Base-by-base conservation (phyloP, 306 rosid genomes). In the Medicago arabica region DNA sequence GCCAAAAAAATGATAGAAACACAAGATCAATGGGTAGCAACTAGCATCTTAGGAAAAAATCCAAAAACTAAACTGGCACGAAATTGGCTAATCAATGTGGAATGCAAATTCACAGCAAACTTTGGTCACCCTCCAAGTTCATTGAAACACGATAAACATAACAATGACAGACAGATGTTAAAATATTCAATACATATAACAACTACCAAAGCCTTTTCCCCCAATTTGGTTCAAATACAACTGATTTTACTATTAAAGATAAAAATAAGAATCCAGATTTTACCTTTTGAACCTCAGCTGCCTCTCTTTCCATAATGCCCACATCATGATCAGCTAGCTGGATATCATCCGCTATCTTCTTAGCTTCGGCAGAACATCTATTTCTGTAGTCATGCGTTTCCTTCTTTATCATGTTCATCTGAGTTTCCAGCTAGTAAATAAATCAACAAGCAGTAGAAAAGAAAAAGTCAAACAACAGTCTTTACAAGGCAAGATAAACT, bases 241-340 rank as follows among this genome's bases (percentile, higher is more conserved):
- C 28, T 46, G 64, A 67, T n/a, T 62, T 15, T 61, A 61, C 41
- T 31, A 43, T 34, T 23, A 64, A 38, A 58, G 62, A 62, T 46
- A 7, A 15, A 47, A 58, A 55, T 38, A 66, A 43, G 51, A 75
- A 62, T 58, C 60, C 11, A 25, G 36, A 39, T 51, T 28, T 54
- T 83, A 94, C 98, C 96, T 91, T 83, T 55, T 87, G 77, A 87
- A 88, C 86, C 47, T 84, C 92, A 2, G 77, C 89, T 12, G 88
- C 97, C 82, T 92, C 97, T 81, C 79, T 78, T 81, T 92, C 96
- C 86, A 89, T 78, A 63, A 60, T 72, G 76, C 83, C 81, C 75
- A 95, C 57, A 63, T 88, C 85, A 71, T 28, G 85, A 67, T 84
- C 87, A 73, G 88, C 88, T 70, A 15, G 67, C 25, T 87, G 79